phyloP scores from a whole-genome alignment of 495 filamentous ascomycete genomes.

The Mytilinidion resinicola region DNA sequence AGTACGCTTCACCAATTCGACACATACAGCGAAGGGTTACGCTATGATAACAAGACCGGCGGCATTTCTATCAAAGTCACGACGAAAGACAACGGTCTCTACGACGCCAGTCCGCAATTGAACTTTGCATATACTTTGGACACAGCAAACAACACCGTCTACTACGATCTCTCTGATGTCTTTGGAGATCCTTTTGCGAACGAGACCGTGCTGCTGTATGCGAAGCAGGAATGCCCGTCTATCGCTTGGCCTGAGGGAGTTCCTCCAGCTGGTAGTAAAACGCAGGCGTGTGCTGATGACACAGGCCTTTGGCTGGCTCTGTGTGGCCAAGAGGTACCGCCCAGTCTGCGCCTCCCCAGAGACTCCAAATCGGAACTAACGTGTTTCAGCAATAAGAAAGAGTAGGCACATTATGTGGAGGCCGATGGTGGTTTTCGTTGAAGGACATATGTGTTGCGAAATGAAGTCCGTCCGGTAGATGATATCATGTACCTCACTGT shows the following conservation, averaged over 20 bases:
- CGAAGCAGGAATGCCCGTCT: not conserved
- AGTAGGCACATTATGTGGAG: too few species aligned
- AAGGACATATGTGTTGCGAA: too few species aligned
- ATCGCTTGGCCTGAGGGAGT: not conserved
- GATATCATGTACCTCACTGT: too few species aligned
- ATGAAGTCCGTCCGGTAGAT: too few species aligned
- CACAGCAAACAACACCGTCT: not conserved
- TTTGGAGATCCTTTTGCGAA: not conserved
- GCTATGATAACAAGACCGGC: not conserved
- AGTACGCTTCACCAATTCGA: not conserved
- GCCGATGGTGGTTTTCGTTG: too few species aligned
- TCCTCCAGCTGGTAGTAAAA: not conserved
- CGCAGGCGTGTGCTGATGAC: not conserved
- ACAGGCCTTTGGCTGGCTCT: not conserved
- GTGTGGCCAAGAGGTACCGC: not conserved
- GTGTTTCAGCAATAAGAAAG: too few species aligned
- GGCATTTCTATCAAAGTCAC: not conserved
- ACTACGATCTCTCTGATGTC: conserved; percentile 7
- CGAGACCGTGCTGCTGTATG: not conserved
- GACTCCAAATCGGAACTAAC: too few species aligned
- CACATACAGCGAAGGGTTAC: not conserved
- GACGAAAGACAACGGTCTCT: not conserved
- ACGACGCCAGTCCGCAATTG: not conserved
- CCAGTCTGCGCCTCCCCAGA: too few species aligned
- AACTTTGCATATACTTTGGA: not conserved